Evolutionary conservation across 805 yeast species (phyloP).

Genomic region (Hanseniaspora guilliermondii): DNA sequence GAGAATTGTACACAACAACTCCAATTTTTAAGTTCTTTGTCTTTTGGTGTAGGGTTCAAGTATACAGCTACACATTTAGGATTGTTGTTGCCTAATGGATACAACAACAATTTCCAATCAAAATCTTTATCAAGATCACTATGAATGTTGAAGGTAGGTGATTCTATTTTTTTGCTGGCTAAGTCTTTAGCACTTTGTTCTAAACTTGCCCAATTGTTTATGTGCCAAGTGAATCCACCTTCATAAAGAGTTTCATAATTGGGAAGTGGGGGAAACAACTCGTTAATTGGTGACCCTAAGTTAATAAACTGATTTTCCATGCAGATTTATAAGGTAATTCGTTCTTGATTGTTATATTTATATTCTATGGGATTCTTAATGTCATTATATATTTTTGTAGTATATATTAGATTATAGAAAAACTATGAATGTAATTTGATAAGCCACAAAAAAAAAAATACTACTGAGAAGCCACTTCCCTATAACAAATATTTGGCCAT

Average conservation of each 20-base stretch:
- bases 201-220: constrained; percentile 36
- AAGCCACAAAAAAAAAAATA: no score
- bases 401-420: no score
- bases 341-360: no score
- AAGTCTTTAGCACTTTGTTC: constrained; percentile 24
- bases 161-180: constrained; percentile 7
- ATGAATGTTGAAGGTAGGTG: constrained; percentile 23
- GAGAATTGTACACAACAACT: constrained; percentile 86
- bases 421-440: no score
- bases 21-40: constrained; percentile 44
- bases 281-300: constrained; percentile 10
- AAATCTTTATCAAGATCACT: constrained; percentile 39
- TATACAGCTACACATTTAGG: constrained; percentile 55
- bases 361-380: no score
- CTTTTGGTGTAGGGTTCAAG: constrained; percentile 50
- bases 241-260: constrained; percentile 21
- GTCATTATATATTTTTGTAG: no score
- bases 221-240: constrained; percentile 39
- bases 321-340: no score
- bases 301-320: neutral
- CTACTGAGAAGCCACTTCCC: no score
- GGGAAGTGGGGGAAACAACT: constrained; percentile 18
- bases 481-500: no score
- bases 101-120: constrained; percentile 59
- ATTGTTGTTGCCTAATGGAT: constrained; percentile 58